Evolutionary conservation across 257 asterid genomes (phyloP).

Genomic region (Striga asiatica): DNA sequence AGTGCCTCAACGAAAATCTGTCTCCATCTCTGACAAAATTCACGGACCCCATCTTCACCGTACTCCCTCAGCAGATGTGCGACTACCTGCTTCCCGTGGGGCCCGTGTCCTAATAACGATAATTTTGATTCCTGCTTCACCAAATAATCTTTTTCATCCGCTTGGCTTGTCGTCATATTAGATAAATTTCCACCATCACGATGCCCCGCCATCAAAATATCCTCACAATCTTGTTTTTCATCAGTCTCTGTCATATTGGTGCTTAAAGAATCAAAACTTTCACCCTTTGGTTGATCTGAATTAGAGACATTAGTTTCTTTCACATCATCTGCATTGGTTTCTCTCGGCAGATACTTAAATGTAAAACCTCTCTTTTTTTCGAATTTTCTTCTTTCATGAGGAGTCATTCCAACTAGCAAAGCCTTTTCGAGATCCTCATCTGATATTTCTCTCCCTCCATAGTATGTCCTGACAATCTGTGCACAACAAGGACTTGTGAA

Average conservation of each 20-base stretch:
- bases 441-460: constrained; percentile 82
- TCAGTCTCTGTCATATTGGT: constrained; percentile 18
- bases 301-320: constrained; percentile 12
- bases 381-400: constrained; percentile 64
- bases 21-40: constrained; percentile 92
- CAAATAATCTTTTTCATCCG: constrained; percentile 18
- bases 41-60: constrained; percentile 77
- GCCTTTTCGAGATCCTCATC: constrained; percentile 80
- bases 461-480: constrained; percentile 68
- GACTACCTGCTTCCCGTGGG: constrained; percentile 87
- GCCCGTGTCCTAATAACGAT: constrained; percentile 89
- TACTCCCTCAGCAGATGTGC: constrained; percentile 41
- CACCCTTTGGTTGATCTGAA: constrained; percentile 14
- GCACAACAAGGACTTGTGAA: constrained; percentile 5
- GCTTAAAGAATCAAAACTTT: constrained; percentile 11
- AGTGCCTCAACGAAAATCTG: constrained; percentile 76
- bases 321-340: constrained; percentile 10
- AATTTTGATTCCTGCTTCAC: constrained; percentile 39
- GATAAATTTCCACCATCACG: neutral
- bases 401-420: constrained; percentile 75
- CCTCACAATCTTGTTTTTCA: constrained; percentile 23
- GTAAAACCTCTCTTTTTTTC: constrained; percentile 52
- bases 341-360: constrained; percentile 27
- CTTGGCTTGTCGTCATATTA: constrained; percentile 12
- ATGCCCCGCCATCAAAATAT: constrained; percentile 16